Evolutionary conservation across 257 asterid genomes (phyloP).

Genomic region (Solanum clarkiae): DNA sequence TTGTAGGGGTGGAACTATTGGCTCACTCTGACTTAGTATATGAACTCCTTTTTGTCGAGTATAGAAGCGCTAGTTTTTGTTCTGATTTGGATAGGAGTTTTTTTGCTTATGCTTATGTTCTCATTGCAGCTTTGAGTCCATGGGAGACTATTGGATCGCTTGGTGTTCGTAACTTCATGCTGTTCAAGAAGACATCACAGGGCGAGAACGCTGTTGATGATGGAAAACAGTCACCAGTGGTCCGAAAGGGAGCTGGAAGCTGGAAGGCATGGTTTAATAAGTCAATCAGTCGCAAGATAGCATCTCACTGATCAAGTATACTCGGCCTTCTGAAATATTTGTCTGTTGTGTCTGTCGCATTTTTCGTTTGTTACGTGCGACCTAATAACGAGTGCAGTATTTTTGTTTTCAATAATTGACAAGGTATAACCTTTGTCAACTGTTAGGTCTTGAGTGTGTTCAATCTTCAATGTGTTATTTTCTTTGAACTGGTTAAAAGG

Average conservation of each 20-base stretch:
- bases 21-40: background rate
- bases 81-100: background rate
- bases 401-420: background rate
- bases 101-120: background rate
- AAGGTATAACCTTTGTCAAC: background rate
- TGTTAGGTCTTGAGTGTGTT: background rate
- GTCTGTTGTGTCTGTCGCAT: background rate
- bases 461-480: background rate
- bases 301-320: conserved; percentile 22
- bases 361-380: background rate
- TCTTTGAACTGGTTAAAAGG: background rate
- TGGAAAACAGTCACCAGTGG: conserved; percentile 11
- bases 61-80: background rate
- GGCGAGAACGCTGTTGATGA: conserved; percentile 9
- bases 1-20: background rate
- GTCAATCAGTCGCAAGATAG: conserved; percentile 36
- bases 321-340: background rate
- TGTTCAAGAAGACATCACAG: conserved; percentile 67
- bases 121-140: conserved; percentile 51
- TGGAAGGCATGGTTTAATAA: conserved; percentile 62
- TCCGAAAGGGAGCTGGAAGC: conserved; percentile 40
- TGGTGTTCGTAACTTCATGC: conserved; percentile 72
- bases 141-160: conserved; percentile 83
- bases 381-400: background rate
- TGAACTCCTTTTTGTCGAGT: background rate